Percentiles rank a stretch among this genome's conserved stretches.
Conservation (phyloP, 1,139 yeast genomes). For the Candida frijolesensis region DNA sequence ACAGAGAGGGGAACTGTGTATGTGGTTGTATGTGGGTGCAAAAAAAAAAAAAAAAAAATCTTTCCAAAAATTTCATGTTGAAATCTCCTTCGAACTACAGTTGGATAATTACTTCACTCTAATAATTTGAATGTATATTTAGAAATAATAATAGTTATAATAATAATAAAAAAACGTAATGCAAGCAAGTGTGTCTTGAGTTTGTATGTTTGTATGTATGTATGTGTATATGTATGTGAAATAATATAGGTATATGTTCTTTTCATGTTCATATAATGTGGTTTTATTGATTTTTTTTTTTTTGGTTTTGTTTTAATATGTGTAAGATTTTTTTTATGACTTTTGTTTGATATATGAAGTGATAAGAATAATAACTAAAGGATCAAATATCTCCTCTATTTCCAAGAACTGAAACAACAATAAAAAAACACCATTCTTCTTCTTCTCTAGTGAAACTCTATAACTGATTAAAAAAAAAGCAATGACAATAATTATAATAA, state of each 20-base stretch:
- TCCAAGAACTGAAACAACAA: background rate
- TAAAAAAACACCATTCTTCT: background rate
- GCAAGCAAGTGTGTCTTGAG: background rate
- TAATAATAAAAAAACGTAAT: background rate
- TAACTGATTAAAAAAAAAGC: background rate
- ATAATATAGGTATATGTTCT: background rate
- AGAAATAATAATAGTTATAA: background rate
- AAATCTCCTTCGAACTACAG: background rate
- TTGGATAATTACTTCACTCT: background rate
- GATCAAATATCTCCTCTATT: background rate
- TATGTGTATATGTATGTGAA: background rate
- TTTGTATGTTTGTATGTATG: background rate
- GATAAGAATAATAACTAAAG: background rate
- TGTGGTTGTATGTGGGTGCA: background rate
- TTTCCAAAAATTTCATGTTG: background rate
- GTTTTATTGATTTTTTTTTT: background rate
- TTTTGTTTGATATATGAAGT: background rate
- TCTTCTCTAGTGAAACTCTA: background rate
- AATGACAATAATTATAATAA: background rate
- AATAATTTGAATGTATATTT: background rate
- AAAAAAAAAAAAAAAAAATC: no score
- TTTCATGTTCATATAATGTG: background rate
- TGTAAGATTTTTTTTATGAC: background rate
- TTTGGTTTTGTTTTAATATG: background rate
- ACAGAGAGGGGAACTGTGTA: background rate